phyloP scores from a whole-genome alignment of 2,329 filamentous ascomycete species.

The Calonectria honghensis region DNA sequence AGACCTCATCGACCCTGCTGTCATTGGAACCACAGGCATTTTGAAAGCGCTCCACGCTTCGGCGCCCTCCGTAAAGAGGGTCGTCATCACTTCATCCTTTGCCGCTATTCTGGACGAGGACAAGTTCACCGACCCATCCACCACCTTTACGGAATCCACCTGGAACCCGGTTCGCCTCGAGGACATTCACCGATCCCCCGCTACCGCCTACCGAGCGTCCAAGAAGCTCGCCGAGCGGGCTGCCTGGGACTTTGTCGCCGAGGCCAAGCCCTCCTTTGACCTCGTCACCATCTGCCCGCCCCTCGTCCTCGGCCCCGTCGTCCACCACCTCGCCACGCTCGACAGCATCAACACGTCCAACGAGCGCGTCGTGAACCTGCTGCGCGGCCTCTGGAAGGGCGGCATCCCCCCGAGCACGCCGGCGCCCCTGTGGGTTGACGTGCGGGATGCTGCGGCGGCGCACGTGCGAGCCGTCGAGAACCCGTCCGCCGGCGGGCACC shows the following conservation, averaged over 20 bases:
- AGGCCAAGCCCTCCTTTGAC: slow-evolving; percentile 67
- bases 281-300: slow-evolving; percentile 74
- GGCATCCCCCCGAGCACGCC: slow-evolving; percentile 64
- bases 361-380: slow-evolving; percentile 68
- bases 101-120: slow-evolving; percentile 68
- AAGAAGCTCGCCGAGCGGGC: slow-evolving; percentile 73
- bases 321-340: slow-evolving; percentile 67
- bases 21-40: slow-evolving; percentile 79
- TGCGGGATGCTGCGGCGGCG: slow-evolving; percentile 72
- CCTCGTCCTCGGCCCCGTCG: slow-evolving; percentile 72
- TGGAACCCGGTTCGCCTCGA: slow-evolving; percentile 73
- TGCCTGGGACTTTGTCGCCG: slow-evolving; percentile 71
- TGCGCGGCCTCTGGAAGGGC: slow-evolving; percentile 70
- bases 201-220: slow-evolving; percentile 72
- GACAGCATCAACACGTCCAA: slow-evolving; percentile 73
- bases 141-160: slow-evolving; percentile 67
- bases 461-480: slow-evolving; percentile 72
- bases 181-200: slow-evolving; percentile 62
- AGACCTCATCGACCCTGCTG: slow-evolving; percentile 75
- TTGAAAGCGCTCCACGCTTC: slow-evolving; percentile 80
- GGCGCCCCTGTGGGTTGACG: slow-evolving; percentile 72
- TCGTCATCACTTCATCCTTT: slow-evolving; percentile 78
- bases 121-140: slow-evolving; percentile 61
- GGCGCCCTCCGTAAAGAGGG: slow-evolving; percentile 78
- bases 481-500: slow-evolving; percentile 67